Conservation (phyloP, 2,329 filamentous ascomycete genomes). For the Sclerotinia sclerotiorum region DNA sequence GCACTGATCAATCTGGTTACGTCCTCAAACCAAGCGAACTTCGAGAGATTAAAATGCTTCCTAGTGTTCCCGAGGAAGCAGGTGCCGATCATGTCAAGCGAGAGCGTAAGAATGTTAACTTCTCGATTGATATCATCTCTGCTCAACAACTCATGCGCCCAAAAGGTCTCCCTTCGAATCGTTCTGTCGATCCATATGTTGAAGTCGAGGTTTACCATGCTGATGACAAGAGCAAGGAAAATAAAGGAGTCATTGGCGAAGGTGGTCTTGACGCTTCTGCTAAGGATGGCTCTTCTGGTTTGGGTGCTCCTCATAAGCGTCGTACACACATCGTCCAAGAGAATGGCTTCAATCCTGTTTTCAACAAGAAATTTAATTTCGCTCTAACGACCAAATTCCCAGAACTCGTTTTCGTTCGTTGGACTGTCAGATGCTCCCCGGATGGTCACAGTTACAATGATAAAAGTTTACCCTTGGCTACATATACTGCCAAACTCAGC, state of each 20-base stretch:
- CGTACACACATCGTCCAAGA: conserved; percentile 78
- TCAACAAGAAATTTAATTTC: conserved; percentile 76
- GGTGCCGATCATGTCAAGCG: conserved; percentile 60
- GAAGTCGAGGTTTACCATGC: conserved; percentile 94
- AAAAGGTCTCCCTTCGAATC: conserved; percentile 66
- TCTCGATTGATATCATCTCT: conserved; percentile 85
- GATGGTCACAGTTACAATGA: conserved; percentile 71
- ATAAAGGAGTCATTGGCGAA: conserved; percentile 66
- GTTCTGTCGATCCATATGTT: conserved; percentile 86
- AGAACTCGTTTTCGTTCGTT: conserved; percentile 88
- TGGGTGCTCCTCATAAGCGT: conserved; percentile 71
- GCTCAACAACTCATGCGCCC: conserved; percentile 92
- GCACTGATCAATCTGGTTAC: conserved; percentile 83
- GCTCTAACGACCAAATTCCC: conserved; percentile 91
- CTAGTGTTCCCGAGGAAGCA: conserved; percentile 51
- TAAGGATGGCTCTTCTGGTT: conserved; percentile 63
- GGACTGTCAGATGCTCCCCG: conserved; percentile 83
- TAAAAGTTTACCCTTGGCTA: conserved; percentile 67
- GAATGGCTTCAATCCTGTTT: conserved; percentile 92
- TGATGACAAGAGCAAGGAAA: conserved; percentile 89
- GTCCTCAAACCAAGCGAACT: conserved; percentile 89
- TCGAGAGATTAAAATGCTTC: conserved; percentile 65
- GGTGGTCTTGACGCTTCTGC: conserved; percentile 65
- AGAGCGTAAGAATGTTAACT: conserved; percentile 78
- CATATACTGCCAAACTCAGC: conserved; percentile 88